Evolutionary conservation across 441 rosid species (phyloP), one percentile per base, ranked within the genome.

Genomic region (Brassica balearica): DNA sequence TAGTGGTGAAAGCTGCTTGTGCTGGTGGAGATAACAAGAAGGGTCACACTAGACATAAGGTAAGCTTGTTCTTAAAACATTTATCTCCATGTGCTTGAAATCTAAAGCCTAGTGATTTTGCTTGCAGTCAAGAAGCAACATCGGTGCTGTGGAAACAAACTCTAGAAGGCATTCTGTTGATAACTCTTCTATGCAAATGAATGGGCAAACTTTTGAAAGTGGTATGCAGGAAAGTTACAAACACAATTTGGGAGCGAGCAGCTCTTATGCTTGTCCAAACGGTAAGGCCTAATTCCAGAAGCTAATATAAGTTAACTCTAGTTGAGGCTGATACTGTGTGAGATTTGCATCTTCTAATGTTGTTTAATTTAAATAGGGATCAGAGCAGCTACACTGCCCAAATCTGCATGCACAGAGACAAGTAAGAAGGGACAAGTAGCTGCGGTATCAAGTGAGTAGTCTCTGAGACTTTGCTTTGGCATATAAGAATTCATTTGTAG

Each of bases 1-100:
- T 43, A 77, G 41, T 53, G 80, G 60, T 34, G 68, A 82, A 79
- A 46, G 73, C 77, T 43, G 68, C 62, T 41, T 29, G 73, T 53
- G 75, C 78, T 53, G 75, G 80, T 77, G 84, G 70, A 12, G 67
- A 72, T 65, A 69, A 20, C 75, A 29, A 76, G 23, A 83, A 74
- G 70, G 75, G 80, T 80, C 74, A 65, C 64, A 23, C 51, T 51
- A 85, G 81, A 78, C 89, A 88, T 62, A 88, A 87, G 91, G 94
- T 87, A 76, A 75, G 65, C 43, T 34, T 27, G 23, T 36, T 51
- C 55, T 29, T 41, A 3, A 38, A 14, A 76, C 23, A 12, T 36
- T 14, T 17, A 1, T 55, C 17, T 51, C 20, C 58, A 14, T 1
- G 15, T 63, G 65, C 76, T 71, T 72, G 10, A 70, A 27, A 19